Percentiles rank a stretch among this genome's conserved stretches.
phyloP scores from a whole-genome alignment of 2,329 filamentous ascomycete genomes.

The Colletotrichum navitas region DNA sequence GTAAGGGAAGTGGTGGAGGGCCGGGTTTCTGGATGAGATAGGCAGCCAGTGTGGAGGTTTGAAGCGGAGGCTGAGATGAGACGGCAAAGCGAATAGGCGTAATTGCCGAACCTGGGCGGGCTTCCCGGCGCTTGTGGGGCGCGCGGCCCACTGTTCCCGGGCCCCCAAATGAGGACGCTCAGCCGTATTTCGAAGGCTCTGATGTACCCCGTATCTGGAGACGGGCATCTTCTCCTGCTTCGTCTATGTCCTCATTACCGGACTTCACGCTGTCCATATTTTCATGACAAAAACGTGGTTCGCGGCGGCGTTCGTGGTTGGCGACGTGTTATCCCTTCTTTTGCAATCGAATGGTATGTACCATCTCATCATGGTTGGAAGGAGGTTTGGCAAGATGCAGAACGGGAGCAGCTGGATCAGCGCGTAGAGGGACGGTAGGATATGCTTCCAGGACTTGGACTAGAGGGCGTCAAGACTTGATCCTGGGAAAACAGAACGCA shows the following conservation, averaged over 20 bases:
- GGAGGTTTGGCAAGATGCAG: slow-evolving; percentile 18
- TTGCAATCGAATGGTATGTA: slow-evolving; percentile 47
- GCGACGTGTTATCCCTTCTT: slow-evolving; percentile 61
- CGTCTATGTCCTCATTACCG: slow-evolving; percentile 24
- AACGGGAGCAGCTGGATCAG: slow-evolving; percentile 27
- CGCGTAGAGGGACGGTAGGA: neutral
- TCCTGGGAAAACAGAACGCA: neutral
- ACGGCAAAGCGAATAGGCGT: slow-evolving; percentile 32
- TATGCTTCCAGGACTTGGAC: neutral
- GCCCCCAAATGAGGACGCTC: neutral
- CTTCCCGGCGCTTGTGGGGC: slow-evolving; percentile 14
- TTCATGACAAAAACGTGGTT: slow-evolving; percentile 39
- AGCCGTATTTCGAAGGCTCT: slow-evolving; percentile 4
- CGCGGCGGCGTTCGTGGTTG: slow-evolving; percentile 37
- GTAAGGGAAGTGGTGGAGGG: slow-evolving; percentile 18
- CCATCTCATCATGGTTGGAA: slow-evolving; percentile 48
- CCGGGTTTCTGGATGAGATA: neutral
- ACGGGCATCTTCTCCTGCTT: slow-evolving; percentile 36
- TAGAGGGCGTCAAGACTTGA: neutral
- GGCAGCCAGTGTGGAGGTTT: slow-evolving; percentile 9
- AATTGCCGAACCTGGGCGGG: slow-evolving; percentile 17
- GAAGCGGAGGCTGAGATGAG: slow-evolving; percentile 1
- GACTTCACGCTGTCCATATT: slow-evolving; percentile 35
- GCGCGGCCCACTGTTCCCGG: slow-evolving; percentile 3
- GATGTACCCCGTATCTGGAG: slow-evolving; percentile 21